Evolutionary conservation across 2,329 filamentous ascomycete genomes (phyloP).

Genomic region (Curvularia eragrostidis): DNA sequence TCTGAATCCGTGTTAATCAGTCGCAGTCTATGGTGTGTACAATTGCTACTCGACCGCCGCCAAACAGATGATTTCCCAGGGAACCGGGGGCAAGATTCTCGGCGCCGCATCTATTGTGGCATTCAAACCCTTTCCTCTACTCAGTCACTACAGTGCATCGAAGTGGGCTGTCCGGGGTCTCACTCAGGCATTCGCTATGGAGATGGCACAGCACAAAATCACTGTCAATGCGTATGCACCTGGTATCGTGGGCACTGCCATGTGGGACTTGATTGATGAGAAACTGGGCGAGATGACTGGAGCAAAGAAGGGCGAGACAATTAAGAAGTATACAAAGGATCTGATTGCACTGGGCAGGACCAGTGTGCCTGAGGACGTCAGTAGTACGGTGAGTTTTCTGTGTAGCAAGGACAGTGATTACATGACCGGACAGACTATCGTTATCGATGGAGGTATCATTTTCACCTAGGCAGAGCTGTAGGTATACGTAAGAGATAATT

Average conservation of each 20-base stretch:
- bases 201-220: conserved; percentile 68
- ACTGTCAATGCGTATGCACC: conserved; percentile 72
- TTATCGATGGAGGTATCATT: conserved; percentile 67
- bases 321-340: conserved; percentile 62
- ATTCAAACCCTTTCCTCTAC: conserved; percentile 65
- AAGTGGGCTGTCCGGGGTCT: conserved; percentile 73
- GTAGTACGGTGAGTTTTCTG: conserved; percentile 68
- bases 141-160: conserved; percentile 68
- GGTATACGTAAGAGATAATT: not conserved
- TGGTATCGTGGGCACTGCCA: conserved; percentile 69
- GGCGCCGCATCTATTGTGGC: conserved; percentile 62
- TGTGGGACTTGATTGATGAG: conserved; percentile 74
- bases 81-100: conserved; percentile 57
- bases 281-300: conserved; percentile 62
- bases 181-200: conserved; percentile 71
- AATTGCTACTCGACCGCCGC: conserved; percentile 70
- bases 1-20: not conserved
- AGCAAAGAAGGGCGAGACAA: conserved; percentile 59
- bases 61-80: conserved; percentile 69
- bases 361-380: conserved; percentile 68
- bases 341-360: conserved; percentile 64
- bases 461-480: conserved; percentile 45
- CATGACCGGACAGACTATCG: conserved; percentile 69
- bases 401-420: conserved; percentile 66
- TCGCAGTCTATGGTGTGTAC: conserved; percentile 64